These are phyloP conservation scores for Aspergillus sp. DNA, from an alignment of 2,329 filamentous ascomycete species.

Conservation along the genomic window DNA sequence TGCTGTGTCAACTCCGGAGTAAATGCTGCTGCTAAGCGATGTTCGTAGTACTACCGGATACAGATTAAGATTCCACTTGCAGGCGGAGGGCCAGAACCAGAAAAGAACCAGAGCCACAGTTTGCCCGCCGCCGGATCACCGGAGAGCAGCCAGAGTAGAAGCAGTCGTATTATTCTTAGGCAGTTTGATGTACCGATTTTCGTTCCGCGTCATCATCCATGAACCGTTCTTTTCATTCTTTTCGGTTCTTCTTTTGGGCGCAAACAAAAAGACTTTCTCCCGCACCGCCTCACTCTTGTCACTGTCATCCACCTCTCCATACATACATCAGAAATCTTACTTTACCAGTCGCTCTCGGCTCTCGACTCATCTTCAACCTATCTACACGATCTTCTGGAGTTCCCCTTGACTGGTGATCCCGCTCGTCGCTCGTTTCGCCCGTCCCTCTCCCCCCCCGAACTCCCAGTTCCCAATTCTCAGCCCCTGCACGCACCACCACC, in stretches of 20 bases:
- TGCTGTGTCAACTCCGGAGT: background rate
- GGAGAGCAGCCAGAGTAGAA: background rate
- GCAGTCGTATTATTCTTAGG: background rate
- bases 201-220: conserved; percentile 17
- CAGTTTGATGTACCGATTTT: conserved; percentile 1
- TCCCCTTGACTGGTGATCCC: conserved; percentile 5
- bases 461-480: conserved; percentile 1
- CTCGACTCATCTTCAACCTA: background rate
- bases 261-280: conserved; percentile 6
- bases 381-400: background rate
- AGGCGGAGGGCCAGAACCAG: too few species aligned
- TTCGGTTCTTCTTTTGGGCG: conserved; percentile 8
- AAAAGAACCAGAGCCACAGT: background rate
- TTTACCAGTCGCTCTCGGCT: conserved; percentile 3
- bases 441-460: background rate
- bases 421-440: conserved; percentile 2
- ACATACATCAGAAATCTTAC: background rate
- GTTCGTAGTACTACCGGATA: too few species aligned
- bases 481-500: conserved; percentile 1
- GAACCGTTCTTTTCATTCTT: conserved; percentile 7
- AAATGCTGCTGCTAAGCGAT: background rate
- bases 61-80: too few species aligned
- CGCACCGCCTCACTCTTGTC: conserved; percentile 21
- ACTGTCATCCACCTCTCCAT: background rate
- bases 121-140: background rate